Percentiles rank a stretch among this genome's conserved stretches.
These are phyloP conservation scores for Picea sitchensis DNA, from an alignment of 75 land plant genomes.

Conservation along the genomic window DNA sequence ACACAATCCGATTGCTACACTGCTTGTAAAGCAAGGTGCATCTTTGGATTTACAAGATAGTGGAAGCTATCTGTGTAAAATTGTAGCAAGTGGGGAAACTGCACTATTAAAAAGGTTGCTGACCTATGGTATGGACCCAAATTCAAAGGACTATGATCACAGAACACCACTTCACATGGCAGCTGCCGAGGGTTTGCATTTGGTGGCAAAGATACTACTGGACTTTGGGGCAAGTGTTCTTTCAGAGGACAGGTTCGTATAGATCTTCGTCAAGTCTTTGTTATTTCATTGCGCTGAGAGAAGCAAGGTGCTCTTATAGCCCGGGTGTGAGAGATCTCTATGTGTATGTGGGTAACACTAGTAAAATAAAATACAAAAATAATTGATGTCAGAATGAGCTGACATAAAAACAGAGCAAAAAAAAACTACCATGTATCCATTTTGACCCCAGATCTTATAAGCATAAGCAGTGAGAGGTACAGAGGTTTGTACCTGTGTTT, in stretches of 20 bases:
- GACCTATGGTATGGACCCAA: slow-evolving; percentile 36
- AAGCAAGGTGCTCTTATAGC: background rate
- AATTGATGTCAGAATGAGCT: too few relatives aligned
- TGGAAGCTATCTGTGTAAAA: slow-evolving; percentile 60
- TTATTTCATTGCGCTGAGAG: background rate
- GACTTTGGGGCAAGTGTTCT: slow-evolving; percentile 38
- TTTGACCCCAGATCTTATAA: too few relatives aligned
- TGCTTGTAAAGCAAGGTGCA: slow-evolving; percentile 37
- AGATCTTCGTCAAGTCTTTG: background rate
- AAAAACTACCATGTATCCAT: too few relatives aligned
- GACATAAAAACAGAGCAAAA: too few relatives aligned
- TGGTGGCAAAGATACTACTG: slow-evolving; percentile 23
- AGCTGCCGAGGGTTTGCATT: slow-evolving; percentile 34
- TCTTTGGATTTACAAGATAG: slow-evolving; percentile 39
- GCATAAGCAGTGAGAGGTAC: too few relatives aligned
- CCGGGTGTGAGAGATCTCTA: background rate
- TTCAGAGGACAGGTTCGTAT: slow-evolving; percentile 33
- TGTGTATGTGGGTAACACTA: background rate
- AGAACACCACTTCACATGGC: slow-evolving; percentile 51
- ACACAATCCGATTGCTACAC: slow-evolving; percentile 51
- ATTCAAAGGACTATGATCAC: slow-evolving; percentile 29
- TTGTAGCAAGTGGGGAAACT: slow-evolving; percentile 26
- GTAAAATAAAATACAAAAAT: too few relatives aligned
- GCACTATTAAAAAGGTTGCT: slow-evolving; percentile 24
- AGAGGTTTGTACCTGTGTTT: too few relatives aligned